These are phyloP conservation scores for Candida labiduridarum DNA, from an alignment of 1,139 yeast genomes.

Conservation along the genomic window DNA sequence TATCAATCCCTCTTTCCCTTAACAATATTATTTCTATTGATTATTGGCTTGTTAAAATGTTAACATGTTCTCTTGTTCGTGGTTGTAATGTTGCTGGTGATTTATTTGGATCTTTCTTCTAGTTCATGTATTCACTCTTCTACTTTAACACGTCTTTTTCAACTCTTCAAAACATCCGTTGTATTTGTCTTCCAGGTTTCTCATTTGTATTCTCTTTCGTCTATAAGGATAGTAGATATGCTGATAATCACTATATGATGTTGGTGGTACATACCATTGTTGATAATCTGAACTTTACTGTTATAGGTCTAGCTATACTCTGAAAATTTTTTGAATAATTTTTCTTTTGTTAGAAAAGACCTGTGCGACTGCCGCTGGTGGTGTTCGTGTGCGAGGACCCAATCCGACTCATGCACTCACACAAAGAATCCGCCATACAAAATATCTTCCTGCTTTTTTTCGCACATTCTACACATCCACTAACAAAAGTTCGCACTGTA, in stretches of 20 bases:
- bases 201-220: no score
- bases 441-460: background rate
- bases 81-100: no score
- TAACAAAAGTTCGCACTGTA: background rate
- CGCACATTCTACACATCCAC: background rate
- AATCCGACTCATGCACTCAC: background rate
- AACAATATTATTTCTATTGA: no score
- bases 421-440: background rate
- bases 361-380: background rate
- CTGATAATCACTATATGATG: background rate
- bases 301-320: conserved; percentile 1
- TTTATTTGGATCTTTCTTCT: no score
- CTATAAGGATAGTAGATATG: background rate
- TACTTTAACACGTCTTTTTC: no score
- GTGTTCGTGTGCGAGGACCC: background rate
- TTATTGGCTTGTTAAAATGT: no score
- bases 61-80: no score
- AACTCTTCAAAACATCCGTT: no score
- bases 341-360: conserved; percentile 7
- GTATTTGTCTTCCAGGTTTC: no score
- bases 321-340: conserved; percentile 12
- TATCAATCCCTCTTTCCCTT: background rate
- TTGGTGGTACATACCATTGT: conserved; percentile 19
- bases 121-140: no score
- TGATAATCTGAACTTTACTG: conserved; percentile 13